Base-by-base conservation (phyloP, 768 basidiomycete species). In the Tricholoma terreum region DNA sequence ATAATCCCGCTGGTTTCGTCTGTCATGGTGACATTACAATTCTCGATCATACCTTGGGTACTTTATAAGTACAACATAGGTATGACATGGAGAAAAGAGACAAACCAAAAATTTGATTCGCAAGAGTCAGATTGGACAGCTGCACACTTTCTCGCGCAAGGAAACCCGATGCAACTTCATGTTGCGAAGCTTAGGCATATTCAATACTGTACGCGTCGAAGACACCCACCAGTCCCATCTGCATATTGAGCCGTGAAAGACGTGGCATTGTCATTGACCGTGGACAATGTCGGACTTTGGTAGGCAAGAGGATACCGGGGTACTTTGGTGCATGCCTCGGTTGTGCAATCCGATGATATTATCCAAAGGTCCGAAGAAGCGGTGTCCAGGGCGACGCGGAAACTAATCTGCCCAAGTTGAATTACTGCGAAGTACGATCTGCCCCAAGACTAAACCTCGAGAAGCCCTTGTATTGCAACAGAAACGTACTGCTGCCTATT, bases 301-400 rank as follows among this genome's bases (percentile, higher is more conserved):
- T 87, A 91, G 3, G 69, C 65, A 52, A 91, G 74, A 15, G 89
- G 90, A 68, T 90, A 92, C 55, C 75, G 78, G n/a, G 90, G 90
- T 7, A 86, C 75, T 3, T 67, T 61, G 46, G 74, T 73, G 70
- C 90, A 92, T 0, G 77, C 64, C n/a, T 66, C 62, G 11, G 84
- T 78, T 27, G 69, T 69, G 70, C 90, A 92, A 4, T 64, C 76
- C 7, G 88, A 85, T 14, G 89, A 86, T 43, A 83, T 65, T 17
- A 92, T 60, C 89, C 89, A 92, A 11, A 88, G 70, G 72, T 86
- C 85, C 14, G 86, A 75, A 7, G 89, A 91, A 15, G 78, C 90
- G 1, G 90, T 92, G 67, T 92, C 90, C 43, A 92, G 72, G 0
- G 82, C 83, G 17, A 85, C 82, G 14, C 89, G 84, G 62, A 90